phyloP scores from a whole-genome alignment of 139 green algal species.

The Zygnema cylindricum region DNA sequence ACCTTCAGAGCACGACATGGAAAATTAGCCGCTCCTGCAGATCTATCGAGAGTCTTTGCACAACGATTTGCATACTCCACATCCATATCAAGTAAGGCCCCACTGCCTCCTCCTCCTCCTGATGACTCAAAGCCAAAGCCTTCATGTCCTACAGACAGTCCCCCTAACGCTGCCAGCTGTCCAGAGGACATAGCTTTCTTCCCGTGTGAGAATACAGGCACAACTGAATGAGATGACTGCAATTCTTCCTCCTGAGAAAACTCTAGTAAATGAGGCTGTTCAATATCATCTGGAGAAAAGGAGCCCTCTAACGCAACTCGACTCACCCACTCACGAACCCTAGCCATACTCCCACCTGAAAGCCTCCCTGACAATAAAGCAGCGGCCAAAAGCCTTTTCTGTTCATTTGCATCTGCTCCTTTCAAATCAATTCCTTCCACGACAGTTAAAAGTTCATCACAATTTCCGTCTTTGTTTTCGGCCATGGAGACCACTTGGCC shows the following conservation, averaged over 20 bases:
- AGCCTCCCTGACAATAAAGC: not conserved
- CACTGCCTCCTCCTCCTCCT: not conserved
- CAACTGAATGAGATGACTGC: not conserved
- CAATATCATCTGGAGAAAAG: not conserved
- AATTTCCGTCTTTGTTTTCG: not conserved
- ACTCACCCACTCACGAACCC: conserved; percentile 11
- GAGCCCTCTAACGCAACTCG: not conserved
- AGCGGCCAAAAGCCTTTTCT: not conserved
- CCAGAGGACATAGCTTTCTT: not conserved
- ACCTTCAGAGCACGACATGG: conserved; percentile 9
- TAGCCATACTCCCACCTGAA: not conserved
- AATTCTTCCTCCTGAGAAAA: not conserved
- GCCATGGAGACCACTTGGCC: too few relatives aligned
- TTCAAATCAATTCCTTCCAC: not conserved
- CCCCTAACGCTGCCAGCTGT: not conserved
- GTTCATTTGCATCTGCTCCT: not conserved
- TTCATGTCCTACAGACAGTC: not conserved
- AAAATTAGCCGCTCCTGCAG: conserved; percentile 19
- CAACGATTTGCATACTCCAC: conserved; percentile 10
- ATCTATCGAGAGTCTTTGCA: conserved; percentile 17
- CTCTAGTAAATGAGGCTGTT: too few relatives aligned
- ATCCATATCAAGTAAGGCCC: not conserved
- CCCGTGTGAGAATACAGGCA: too few relatives aligned
- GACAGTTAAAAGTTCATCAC: not conserved
- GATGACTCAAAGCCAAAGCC: not conserved